phyloP scores from a whole-genome alignment of 2,329 filamentous ascomycete species.

The Aspergillus caelatus region DNA sequence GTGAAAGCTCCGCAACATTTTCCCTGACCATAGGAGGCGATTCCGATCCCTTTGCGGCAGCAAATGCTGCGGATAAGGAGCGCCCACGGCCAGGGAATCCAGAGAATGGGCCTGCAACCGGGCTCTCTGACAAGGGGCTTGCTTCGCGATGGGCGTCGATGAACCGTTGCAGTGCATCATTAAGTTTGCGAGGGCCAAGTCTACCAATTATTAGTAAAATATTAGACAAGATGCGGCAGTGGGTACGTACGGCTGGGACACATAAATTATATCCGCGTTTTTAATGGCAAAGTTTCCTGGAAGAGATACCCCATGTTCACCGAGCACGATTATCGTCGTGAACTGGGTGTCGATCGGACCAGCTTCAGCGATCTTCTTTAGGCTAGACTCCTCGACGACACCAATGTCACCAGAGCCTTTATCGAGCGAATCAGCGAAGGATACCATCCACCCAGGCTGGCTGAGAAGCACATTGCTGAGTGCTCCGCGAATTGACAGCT shows the following conservation, averaged over 20 bases:
- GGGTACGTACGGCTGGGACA: conserved; percentile 31
- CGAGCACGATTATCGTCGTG: conserved; percentile 27
- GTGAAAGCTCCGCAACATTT: conserved; percentile 16
- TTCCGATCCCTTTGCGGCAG: conserved; percentile 16
- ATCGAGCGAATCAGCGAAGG: conserved; percentile 27
- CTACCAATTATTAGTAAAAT: conserved; percentile 22
- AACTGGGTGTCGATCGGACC: conserved; percentile 16
- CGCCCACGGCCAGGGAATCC: conserved; percentile 13
- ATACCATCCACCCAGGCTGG: conserved; percentile 28
- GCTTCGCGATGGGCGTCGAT: conserved; percentile 1
- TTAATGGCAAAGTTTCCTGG: conserved; percentile 12
- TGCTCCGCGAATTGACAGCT: conserved; percentile 29
- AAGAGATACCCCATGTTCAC: conserved; percentile 14
- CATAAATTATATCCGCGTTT: conserved; percentile 23
- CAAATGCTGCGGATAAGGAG: conserved; percentile 21
- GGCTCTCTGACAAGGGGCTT: neutral
- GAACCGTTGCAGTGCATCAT: conserved; percentile 23
- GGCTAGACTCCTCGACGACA: conserved; percentile 29
- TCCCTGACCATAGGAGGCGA: conserved; percentile 21
- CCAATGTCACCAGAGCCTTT: conserved; percentile 29
- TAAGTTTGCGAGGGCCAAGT: conserved; percentile 31
- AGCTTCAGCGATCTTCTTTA: conserved; percentile 17
- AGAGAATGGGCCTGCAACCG: conserved; percentile 11
- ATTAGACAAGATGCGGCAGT: neutral
- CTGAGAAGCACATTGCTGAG: conserved; percentile 28